These are phyloP conservation scores for Coffea eugenioides DNA, from an alignment of 257 asterid genomes.

Conservation along the genomic window DNA sequence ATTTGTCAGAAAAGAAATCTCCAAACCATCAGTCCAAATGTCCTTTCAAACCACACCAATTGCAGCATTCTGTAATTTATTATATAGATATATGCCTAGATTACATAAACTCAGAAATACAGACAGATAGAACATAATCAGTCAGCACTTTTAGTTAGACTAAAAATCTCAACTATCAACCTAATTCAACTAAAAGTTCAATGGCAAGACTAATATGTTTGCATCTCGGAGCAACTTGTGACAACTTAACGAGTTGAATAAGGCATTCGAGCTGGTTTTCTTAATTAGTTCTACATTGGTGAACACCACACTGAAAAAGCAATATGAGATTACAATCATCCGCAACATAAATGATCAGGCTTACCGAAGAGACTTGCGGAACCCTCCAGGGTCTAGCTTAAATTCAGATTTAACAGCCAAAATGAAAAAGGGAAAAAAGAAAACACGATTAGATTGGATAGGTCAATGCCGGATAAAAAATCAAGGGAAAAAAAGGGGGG, in stretches of 20 bases:
- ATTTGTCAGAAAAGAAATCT: not conserved
- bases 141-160: not conserved
- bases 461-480: not conserved
- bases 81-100: not conserved
- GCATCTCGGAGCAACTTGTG: not conserved
- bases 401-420: slow-evolving; percentile 29
- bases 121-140: not conserved
- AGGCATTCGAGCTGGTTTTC: not conserved
- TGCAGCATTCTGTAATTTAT: not conserved
- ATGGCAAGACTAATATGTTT: not conserved
- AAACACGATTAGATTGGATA: slow-evolving; percentile 9
- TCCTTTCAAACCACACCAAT: not conserved
- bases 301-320: not conserved
- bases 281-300: too few relatives aligned
- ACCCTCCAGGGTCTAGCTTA: slow-evolving; percentile 85
- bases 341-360: slow-evolving; percentile 8
- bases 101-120: not conserved
- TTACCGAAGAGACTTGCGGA: slow-evolving; percentile 89
- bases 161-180: not conserved
- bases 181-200: not conserved
- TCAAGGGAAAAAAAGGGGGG: not conserved
- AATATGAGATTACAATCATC: not conserved
- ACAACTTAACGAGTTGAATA: not conserved
- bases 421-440: not conserved
- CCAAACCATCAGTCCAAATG: not conserved